Evolutionary conservation across 1,284 basidiomycete species (phyloP), one percentile per base, ranked within the genome.

Genomic region (Ustilago crameri): DNA sequence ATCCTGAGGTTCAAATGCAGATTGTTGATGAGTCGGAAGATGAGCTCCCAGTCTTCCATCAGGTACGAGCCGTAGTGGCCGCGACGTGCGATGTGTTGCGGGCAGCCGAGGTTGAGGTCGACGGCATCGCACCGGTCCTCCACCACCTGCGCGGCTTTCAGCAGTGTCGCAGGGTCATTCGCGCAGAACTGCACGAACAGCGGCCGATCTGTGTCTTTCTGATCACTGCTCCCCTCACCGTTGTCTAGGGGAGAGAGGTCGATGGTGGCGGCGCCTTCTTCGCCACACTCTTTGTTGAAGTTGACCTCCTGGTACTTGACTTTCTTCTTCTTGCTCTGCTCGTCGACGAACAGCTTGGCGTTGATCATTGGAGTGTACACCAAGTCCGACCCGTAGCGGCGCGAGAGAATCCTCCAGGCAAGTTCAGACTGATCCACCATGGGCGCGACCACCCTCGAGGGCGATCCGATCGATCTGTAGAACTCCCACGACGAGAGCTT

Each of bases 371-470:
- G 95, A 1, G 94, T 94, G 82, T 97, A 98, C 10, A 89, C 88
- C 7, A 98, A 87, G 87, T 95, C 84, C 0, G 86, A 84, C 27
- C 94, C 92, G 78, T 96, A 93, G 61, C 91, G 86, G 52, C 95
- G 87, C 9, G 92, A 92, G n/a, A 98, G 85, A 59, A 90, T 89
- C 64, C 95, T 88, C 93, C 93, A 98, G 0, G 80, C 56, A 0
- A 98, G 87, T 84, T 98, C 95, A 79, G 91, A 93, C 85, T 95
- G 93, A 84, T 98, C 95, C 0, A 98, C 95, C 95, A 98, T 98
- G 9, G 95, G 95, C 12, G 93, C 95, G 12, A 97, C 92, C 42
- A 98, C 88, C 81, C 88, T 90, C 83, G 91, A 92, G 9, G 95
- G 93, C 74, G 90, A 91, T 8, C 92, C 91, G 37, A 98, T 85